Evolutionary conservation across 2,329 filamentous ascomycete genomes (phyloP).

Genomic region (Xylaria sp.): DNA sequence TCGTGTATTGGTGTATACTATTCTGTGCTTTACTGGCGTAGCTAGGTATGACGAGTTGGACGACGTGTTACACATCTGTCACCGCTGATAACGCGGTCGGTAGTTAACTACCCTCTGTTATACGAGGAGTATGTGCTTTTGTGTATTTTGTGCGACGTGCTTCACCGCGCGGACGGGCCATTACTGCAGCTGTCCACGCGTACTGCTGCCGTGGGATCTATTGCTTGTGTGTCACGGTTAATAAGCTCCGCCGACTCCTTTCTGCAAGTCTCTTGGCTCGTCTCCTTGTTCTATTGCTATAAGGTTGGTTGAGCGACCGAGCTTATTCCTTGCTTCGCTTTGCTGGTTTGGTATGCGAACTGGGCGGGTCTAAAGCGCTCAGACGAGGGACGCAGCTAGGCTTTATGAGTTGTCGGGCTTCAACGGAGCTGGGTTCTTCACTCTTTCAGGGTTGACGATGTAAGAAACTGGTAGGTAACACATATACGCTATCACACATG

Average conservation of each 20-base stretch:
- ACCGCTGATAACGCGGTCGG: background rate
- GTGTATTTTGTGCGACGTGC: background rate
- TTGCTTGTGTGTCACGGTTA: background rate
- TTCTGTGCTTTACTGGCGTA: background rate
- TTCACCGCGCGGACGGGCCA: background rate
- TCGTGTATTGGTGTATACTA: background rate
- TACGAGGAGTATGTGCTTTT: background rate
- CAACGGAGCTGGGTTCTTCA: no score
- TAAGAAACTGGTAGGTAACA: background rate
- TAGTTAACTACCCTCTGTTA: background rate
- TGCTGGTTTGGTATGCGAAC: background rate
- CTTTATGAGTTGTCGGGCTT: no score
- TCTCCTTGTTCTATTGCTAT: background rate
- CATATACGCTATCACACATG: no score
- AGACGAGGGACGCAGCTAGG: no score
- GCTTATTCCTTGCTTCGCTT: background rate
- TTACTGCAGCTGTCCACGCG: background rate
- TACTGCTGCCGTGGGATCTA: background rate
- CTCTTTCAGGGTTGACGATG: no score
- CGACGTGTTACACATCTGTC: background rate
- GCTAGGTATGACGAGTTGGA: background rate
- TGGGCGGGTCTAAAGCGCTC: background rate
- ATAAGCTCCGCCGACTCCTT: background rate
- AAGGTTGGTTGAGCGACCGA: background rate
- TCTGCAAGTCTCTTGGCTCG: background rate